A percentile compares a stretch with the other conserved stretches of the same genome.
Conservation (phyloP, 805 yeast species). For the Candida krabiensis region DNA sequence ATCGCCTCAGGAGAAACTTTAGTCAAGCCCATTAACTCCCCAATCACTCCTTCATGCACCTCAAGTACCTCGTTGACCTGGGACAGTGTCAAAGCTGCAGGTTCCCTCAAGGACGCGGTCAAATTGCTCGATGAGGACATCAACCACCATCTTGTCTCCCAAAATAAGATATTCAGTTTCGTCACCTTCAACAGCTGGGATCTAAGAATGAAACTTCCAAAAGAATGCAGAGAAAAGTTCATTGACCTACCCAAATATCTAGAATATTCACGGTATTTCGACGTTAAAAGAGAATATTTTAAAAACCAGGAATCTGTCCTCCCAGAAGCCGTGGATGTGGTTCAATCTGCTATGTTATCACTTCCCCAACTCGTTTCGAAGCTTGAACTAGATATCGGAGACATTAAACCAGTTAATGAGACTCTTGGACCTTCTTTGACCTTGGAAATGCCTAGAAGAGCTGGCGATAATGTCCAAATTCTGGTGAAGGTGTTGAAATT, state of each 20-base stretch:
- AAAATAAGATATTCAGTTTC: slow-evolving; percentile 56
- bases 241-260: slow-evolving; percentile 72
- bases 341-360: slow-evolving; percentile 25
- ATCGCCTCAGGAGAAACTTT: slow-evolving; percentile 44
- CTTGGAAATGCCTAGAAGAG: slow-evolving; percentile 39
- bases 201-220: slow-evolving; percentile 70
- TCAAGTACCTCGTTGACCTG: slow-evolving; percentile 53
- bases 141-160: slow-evolving; percentile 41
- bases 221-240: slow-evolving; percentile 78
- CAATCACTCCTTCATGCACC: slow-evolving; percentile 60
- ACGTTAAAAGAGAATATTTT: slow-evolving; percentile 67
- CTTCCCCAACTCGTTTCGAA: slow-evolving; percentile 20
- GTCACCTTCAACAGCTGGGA: slow-evolving; percentile 68
- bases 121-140: slow-evolving; percentile 50
- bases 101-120: slow-evolving; percentile 64
- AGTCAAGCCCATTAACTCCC: slow-evolving; percentile 64
- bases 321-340: slow-evolving; percentile 47
- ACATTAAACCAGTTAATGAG: slow-evolving; percentile 17
- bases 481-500: slow-evolving; percentile 45
- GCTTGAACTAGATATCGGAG: slow-evolving; percentile 22
- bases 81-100: slow-evolving; percentile 60
- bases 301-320: slow-evolving; percentile 65
- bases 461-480: slow-evolving; percentile 46
- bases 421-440: slow-evolving; percentile 13
- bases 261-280: slow-evolving; percentile 75